A percentile compares a stretch with the other conserved stretches of the same genome.
These are phyloP conservation scores for Acanthamoeba castellanii DNA, from an alignment of 208 protist genomes.

Conservation along the genomic window DNA sequence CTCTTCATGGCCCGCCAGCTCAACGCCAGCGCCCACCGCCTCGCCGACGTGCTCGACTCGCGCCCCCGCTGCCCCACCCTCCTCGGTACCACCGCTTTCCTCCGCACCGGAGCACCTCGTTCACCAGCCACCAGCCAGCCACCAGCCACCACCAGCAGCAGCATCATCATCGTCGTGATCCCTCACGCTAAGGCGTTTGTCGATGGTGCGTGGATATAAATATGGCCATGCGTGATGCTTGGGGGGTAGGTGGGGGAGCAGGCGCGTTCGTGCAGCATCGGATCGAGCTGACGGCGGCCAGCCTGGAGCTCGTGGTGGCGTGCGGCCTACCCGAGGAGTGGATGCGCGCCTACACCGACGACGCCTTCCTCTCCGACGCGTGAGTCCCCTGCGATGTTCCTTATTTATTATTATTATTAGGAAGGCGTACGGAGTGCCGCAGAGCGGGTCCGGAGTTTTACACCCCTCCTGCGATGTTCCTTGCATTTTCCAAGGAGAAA, in stretches of 20 bases:
- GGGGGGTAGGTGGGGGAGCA: not conserved
- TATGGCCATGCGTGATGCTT: too few relatives aligned
- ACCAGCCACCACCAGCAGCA: too few relatives aligned
- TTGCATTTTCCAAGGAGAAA: too few relatives aligned
- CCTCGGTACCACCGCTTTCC: not conserved
- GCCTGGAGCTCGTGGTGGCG: slow-evolving; percentile 8
- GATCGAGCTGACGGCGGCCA: not conserved
- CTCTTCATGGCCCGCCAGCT: slow-evolving; percentile 23
- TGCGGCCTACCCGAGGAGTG: not conserved
- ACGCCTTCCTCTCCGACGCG: slow-evolving; percentile 12
- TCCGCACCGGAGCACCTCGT: not conserved
- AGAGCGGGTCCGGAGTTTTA: too few relatives aligned
- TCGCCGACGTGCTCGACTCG: not conserved
- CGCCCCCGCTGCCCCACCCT: not conserved
- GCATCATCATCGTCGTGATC: too few relatives aligned
- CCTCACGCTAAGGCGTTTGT: too few relatives aligned
- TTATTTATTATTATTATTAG: too few relatives aligned
- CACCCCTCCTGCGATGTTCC: too few relatives aligned
- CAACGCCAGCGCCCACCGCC: not conserved
- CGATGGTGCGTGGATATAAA: too few relatives aligned
- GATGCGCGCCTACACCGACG: slow-evolving; percentile 13
- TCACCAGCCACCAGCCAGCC: too few relatives aligned
- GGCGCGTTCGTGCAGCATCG: slow-evolving; percentile 15
- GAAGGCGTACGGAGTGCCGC: too few relatives aligned
- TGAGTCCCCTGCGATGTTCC: too few relatives aligned